A percentile compares a stretch with the other conserved stretches of the same genome.
phyloP scores from a whole-genome alignment of 306 rosid genomes.

The Sophora flavescens region DNA sequence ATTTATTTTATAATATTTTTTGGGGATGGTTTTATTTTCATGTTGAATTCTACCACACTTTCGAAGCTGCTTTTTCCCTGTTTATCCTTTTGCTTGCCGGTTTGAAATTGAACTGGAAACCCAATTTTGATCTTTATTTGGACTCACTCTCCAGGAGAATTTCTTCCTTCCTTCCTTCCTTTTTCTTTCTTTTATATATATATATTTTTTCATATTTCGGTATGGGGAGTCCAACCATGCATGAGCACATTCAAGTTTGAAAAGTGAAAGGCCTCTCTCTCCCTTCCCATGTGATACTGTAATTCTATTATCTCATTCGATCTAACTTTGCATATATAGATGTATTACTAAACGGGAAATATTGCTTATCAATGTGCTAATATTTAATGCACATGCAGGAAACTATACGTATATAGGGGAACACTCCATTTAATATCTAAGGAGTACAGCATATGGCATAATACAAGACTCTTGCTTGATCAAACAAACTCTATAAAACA shows the following conservation, averaged over 20 bases:
- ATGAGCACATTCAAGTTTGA: constrained; percentile 53
- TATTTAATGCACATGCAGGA: constrained; percentile 60
- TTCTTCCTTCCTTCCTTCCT: background rate
- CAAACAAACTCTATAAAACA: constrained; percentile 37
- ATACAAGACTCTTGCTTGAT: constrained; percentile 40
- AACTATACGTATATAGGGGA: constrained; percentile 47
- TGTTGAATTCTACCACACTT: constrained; percentile 46
- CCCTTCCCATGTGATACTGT: constrained; percentile 38
- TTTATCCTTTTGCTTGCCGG: constrained; percentile 63
- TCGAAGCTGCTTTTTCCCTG: constrained; percentile 60
- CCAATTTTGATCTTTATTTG: constrained; percentile 46
- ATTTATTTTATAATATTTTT: constrained; percentile 18
- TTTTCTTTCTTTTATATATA: background rate
- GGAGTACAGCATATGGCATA: constrained; percentile 41
- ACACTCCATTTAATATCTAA: constrained; percentile 48
- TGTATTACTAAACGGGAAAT: constrained; percentile 54
- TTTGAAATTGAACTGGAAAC: constrained; percentile 50
- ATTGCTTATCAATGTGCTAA: constrained; percentile 45
- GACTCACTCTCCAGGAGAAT: constrained; percentile 27
- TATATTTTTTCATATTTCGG: constrained; percentile 17
- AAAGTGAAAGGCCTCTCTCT: constrained; percentile 53
- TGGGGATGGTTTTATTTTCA: constrained; percentile 30
- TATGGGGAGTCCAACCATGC: constrained; percentile 61
- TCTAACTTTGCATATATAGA: constrained; percentile 52
- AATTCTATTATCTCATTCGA: constrained; percentile 39